Evolutionary conservation across 306 rosid species (phyloP).

Genomic region (cucumber (Cucumis sativus)): DNA sequence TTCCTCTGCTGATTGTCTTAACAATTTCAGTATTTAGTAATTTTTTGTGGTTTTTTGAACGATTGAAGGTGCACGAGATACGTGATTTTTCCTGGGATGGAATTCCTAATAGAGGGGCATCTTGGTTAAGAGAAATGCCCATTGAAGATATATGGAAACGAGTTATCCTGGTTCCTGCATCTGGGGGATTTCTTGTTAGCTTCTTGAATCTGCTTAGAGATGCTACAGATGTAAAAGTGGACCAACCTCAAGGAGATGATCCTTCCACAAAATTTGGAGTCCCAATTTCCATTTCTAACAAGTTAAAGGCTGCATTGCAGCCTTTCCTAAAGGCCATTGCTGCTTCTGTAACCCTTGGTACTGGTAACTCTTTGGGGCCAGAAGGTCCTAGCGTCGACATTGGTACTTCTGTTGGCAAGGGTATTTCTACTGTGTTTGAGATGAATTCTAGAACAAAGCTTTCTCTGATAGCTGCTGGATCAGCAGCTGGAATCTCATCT

Average conservation of each 20-base stretch:
- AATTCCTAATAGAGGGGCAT: slow-evolving; percentile 64
- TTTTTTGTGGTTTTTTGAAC: background rate
- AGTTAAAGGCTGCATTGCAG: slow-evolving; percentile 33
- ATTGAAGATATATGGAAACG: slow-evolving; percentile 44
- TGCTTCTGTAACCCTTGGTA: slow-evolving; percentile 73
- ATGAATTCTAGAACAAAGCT: slow-evolving; percentile 31
- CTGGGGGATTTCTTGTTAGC: slow-evolving; percentile 56
- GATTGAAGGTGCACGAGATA: slow-evolving; percentile 57
- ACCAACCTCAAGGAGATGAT: slow-evolving; percentile 7
- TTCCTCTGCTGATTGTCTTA: background rate
- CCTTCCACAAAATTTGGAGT: slow-evolving; percentile 10
- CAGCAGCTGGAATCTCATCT: slow-evolving; percentile 93
- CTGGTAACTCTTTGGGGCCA: slow-evolving; percentile 85
- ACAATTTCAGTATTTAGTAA: background rate
- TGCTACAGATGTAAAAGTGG: slow-evolving; percentile 17
- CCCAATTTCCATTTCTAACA: slow-evolving; percentile 14
- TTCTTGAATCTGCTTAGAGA: slow-evolving; percentile 34
- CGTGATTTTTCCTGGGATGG: slow-evolving; percentile 77
- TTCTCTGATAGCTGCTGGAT: slow-evolving; percentile 72
- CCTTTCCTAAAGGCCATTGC: slow-evolving; percentile 66
- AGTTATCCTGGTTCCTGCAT: slow-evolving; percentile 64
- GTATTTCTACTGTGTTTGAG: slow-evolving; percentile 33
- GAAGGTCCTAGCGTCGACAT: slow-evolving; percentile 93
- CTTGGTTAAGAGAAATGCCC: slow-evolving; percentile 72
- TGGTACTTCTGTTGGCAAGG: slow-evolving; percentile 76